Evolutionary conservation across 305 asterid species (phyloP).

Genomic region (Fraxinus floribunda): DNA sequence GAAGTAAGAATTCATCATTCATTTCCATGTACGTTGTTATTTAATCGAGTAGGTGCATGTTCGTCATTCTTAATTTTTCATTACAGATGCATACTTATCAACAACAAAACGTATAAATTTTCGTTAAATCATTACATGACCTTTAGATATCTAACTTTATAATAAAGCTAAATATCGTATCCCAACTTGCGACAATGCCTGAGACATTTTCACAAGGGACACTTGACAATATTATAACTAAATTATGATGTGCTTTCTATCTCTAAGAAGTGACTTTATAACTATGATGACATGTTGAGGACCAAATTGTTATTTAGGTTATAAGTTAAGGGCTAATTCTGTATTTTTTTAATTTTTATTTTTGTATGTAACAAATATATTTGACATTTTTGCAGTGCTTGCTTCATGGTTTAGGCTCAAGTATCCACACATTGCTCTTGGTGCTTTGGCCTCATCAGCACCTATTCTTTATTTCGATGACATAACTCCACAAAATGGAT

Average conservation of each 20-base stretch:
- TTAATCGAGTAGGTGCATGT: background rate
- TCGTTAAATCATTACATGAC: background rate
- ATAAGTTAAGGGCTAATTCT: background rate
- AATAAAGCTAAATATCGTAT: background rate
- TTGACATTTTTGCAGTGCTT: conserved; percentile 36
- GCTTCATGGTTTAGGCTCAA: conserved; percentile 80
- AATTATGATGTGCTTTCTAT: background rate
- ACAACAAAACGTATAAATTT: background rate
- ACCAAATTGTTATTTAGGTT: background rate
- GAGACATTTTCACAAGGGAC: background rate
- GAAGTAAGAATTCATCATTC: conserved; percentile 41
- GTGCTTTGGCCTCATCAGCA: conserved; percentile 77
- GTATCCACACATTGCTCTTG: conserved; percentile 69
- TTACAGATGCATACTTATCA: background rate
- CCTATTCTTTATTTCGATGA: conserved; percentile 68
- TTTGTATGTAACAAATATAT: background rate
- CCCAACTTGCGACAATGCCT: background rate
- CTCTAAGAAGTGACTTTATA: background rate
- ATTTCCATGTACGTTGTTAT: too few species aligned
- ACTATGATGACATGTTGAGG: background rate
- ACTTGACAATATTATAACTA: background rate
- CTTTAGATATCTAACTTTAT: too few species aligned
- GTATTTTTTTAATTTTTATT: background rate
- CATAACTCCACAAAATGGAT: conserved; percentile 68
- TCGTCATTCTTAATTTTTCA: background rate